phyloP scores from a whole-genome alignment of 139 green algal species.

The Zygnema circumcarinatum region DNA sequence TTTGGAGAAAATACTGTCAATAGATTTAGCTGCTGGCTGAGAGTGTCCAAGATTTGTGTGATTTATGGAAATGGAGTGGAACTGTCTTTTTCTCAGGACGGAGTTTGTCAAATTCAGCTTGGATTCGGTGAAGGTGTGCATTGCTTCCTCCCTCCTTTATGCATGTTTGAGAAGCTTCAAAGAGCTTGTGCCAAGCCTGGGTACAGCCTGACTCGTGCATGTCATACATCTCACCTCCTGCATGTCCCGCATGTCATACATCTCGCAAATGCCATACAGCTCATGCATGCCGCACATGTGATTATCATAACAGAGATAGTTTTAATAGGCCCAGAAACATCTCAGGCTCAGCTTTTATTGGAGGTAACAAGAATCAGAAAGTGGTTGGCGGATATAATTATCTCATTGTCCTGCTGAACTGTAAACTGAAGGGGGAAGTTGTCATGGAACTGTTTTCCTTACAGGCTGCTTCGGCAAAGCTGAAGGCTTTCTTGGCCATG shows the following conservation, averaged over 20 bases:
- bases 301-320: background rate
- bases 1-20: background rate
- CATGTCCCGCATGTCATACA: background rate
- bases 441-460: background rate
- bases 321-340: too few relatives aligned
- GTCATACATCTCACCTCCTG: background rate
- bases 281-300: background rate
- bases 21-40: background rate
- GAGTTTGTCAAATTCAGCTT: conserved; percentile 36
- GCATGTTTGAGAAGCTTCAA: background rate
- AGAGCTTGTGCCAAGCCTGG: background rate
- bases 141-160: background rate
- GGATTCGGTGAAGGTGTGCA: conserved; percentile 19
- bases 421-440: conserved; percentile 15
- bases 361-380: background rate
- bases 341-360: background rate
- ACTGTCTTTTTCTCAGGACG: background rate
- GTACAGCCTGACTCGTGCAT: background rate
- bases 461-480: background rate
- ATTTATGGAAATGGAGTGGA: too few relatives aligned
- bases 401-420: background rate
- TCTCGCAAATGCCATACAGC: background rate
- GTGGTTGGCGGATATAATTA: background rate
- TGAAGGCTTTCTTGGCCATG: conserved; percentile 10
- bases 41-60: background rate